Evolutionary conservation across 495 filamentous ascomycete genomes (phyloP).

Genomic region (Penicillium crystallinum): DNA sequence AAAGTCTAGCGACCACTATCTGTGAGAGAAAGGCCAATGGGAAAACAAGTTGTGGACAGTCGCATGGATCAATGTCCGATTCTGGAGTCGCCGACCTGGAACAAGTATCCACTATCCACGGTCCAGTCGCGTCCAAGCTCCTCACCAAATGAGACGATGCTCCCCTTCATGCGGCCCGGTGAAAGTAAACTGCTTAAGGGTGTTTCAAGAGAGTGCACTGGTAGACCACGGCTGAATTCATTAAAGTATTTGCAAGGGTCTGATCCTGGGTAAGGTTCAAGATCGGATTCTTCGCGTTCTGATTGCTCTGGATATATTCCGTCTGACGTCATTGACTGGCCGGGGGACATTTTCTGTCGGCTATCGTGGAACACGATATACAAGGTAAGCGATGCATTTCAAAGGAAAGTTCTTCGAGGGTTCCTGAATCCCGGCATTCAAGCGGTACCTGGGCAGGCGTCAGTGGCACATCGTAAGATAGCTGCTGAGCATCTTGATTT

Average conservation of each 20-base stretch:
- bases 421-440: background rate
- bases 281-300: slow-evolving; percentile 1
- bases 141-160: background rate
- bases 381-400: background rate
- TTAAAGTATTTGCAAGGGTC: slow-evolving; percentile 9
- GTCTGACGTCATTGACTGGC: slow-evolving; percentile 9
- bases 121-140: background rate
- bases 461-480: slow-evolving; percentile 8
- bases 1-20: slow-evolving; percentile 2
- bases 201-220: background rate
- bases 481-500: background rate
- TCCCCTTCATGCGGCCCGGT: slow-evolving; percentile 1
- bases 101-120: slow-evolving; percentile 12
- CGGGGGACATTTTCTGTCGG: slow-evolving; percentile 7
- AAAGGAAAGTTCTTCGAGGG: background rate
- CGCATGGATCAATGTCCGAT: slow-evolving; percentile 12
- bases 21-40: slow-evolving; percentile 8
- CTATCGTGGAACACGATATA: slow-evolving; percentile 10
- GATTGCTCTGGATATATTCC: background rate
- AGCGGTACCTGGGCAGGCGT: slow-evolving; percentile 7
- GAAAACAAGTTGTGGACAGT: slow-evolving; percentile 7
- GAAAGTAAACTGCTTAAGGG: background rate
- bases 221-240: background rate
- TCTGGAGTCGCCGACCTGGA: slow-evolving; percentile 15
- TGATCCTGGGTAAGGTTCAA: slow-evolving; percentile 14